Conservation (phyloP, 1,284 basidiomycete genomes). For the Crepidotus sp. region DNA sequence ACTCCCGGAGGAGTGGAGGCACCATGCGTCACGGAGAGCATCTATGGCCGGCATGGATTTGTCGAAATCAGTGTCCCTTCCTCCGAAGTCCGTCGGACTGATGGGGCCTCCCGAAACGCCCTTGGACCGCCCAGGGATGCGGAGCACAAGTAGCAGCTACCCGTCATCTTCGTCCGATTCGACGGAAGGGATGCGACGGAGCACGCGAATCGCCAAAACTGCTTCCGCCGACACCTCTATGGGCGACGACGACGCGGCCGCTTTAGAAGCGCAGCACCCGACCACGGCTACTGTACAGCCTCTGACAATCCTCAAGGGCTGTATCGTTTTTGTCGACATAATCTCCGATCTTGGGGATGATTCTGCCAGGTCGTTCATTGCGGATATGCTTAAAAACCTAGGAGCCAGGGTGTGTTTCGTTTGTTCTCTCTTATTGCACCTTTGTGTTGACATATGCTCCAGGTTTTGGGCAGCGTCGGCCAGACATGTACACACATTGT, state of each 20-base stretch:
- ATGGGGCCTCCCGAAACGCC: conserved; percentile 39
- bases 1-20: conserved; percentile 24
- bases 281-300: conserved; percentile 22
- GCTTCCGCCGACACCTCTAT: conserved; percentile 20
- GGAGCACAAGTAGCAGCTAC: conserved; percentile 35
- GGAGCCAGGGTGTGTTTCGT: conserved; percentile 67
- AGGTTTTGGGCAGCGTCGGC: conserved; percentile 59
- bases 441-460: background rate
- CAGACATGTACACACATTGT: conserved; percentile 84
- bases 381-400: conserved; percentile 66
- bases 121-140: conserved; percentile 28
- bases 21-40: conserved; percentile 43
- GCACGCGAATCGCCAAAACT: conserved; percentile 16
- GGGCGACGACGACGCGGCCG: conserved; percentile 20
- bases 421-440: background rate
- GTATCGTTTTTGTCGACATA: conserved; percentile 85
- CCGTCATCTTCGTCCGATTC: conserved; percentile 24
- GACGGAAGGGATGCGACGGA: conserved; percentile 19
- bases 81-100: conserved; percentile 21
- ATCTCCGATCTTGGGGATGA: conserved; percentile 81
- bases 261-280: conserved; percentile 20
- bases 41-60: conserved; percentile 52
- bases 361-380: conserved; percentile 73
- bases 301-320: conserved; percentile 58
- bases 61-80: conserved; percentile 43